Base-by-base conservation (phyloP, 2,329 filamentous ascomycete genomes). In the Trichophyton rubrum region DNA sequence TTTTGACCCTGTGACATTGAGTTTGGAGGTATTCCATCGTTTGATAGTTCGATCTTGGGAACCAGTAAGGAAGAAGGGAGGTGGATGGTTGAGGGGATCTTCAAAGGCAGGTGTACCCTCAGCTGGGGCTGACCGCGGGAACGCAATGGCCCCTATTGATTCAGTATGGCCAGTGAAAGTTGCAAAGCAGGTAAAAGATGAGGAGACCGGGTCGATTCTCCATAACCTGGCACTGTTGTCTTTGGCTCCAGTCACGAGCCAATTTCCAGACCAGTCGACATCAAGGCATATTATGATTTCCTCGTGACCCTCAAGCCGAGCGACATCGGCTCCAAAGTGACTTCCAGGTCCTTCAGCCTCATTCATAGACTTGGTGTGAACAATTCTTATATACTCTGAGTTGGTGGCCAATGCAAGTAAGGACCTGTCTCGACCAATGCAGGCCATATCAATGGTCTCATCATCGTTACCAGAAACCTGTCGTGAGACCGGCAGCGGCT, bases 41-140 rank as follows among this genome's bases (percentile, higher is more conserved):
- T 99, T 99, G 67, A 99, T 82, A 0, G 93, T 99, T 69, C 90
- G 88, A 71, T 99, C 93, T 71, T 96, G 90, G 27, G 92, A 96
- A 13, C 93, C 93, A 0, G 93, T 96, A 35, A 99, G 75, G 27
- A 99, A 75, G 70, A 91, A 97, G 7, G 84, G 75, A 3, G 93
- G 93, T 3, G 92, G 89, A 66, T 95, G 80, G 58, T 83, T 85
- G 5, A 95, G 79, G 1, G 91, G 90, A 62, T 89, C 84, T 22
- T 80, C 81, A 69, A 84, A 85, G 9, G 88, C 87, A 41, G 85
- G 79, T 13, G 89, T 90, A 24, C 83, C 84, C 63, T 84, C 79
- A 5, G 82, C 77, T 1, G 91, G 90, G 1, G 81, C 70, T 7
- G 79, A 79, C 64, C 87, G 86, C 1, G 93, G 89, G 13, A 99